Evolutionary conservation across 371 early-diverging fungal species (phyloP), one percentile per base, ranked within the genome.

Genomic region (Haplosporangium sp.): DNA sequence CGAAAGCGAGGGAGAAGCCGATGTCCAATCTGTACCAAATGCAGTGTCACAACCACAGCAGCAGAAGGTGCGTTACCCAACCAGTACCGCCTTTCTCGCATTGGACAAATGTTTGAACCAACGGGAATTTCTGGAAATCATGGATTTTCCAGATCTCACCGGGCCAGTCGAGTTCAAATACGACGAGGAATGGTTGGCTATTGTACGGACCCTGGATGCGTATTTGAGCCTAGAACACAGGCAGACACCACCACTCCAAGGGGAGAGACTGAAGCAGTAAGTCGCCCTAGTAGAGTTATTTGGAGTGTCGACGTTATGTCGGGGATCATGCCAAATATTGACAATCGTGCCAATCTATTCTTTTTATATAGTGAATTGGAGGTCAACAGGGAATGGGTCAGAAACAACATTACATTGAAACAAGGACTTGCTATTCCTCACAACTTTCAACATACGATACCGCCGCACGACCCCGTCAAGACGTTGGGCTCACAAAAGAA

Each of bases 161-260:
- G 76, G 60, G 11, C 66, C 70, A 0, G 23, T 61, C 3, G 80
- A 70, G 20, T 87, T 95, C 60, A 69, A 57, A 8, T 94, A 94
- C 62, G 96, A 96, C 66, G 84, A 89, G 61, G 95, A 95, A 73
- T 96, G 96, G 96, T 82, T 96, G 12, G 90, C 95, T 6, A 92
- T 96, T 57, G 68, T 77, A 20, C 59, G 77, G 29, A 71, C 77
- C 2, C 37, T 77, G 68, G 77, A 71, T n/a, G 21, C 67, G 43
- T 71, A 51, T 55, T 18, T 77, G 50, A 67, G 64, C 14, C 13
- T 67, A 10, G 56, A 59, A 10, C 47, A 52, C 20, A 38, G 20
- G 1, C 77, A 77, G 37, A 41, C 38, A 8, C 12, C 13, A 2
- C 67, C 68, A 1, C n/a, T 60, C 10, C 42, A 63, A 40, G 72